phyloP scores from a whole-genome alignment of 164 flowering plant genomes.

The Santalum album region DNA sequence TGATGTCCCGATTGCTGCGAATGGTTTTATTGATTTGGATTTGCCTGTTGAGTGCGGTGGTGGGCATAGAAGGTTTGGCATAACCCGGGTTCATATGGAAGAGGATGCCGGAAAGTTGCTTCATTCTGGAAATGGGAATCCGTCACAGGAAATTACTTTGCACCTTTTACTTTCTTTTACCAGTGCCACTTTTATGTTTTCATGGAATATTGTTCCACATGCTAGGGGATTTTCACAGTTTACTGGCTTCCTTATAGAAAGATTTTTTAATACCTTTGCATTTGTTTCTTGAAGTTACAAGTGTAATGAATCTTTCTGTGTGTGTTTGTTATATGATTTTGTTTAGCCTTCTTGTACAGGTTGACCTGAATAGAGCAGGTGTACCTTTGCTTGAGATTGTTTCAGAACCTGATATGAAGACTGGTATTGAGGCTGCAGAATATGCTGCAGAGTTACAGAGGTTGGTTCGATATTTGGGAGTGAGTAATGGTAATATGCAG shows the following conservation, averaged over 20 bases:
- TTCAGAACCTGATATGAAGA: constrained; percentile 93
- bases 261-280: not conserved
- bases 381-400: constrained; percentile 96
- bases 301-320: not conserved
- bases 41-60: constrained; percentile 91
- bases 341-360: constrained; percentile 33
- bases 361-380: constrained; percentile 94
- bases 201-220: too few species aligned
- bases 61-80: constrained; percentile 82
- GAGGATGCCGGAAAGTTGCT: constrained; percentile 97
- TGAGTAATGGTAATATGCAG: constrained; percentile 94
- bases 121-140: constrained; percentile 53
- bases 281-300: too few species aligned
- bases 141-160: constrained; percentile 46
- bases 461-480: constrained; percentile 79
- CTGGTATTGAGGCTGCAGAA: constrained; percentile 86
- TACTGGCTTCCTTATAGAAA: not conserved
- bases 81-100: constrained; percentile 95
- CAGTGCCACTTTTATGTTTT: not conserved
- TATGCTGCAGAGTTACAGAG: constrained; percentile 91
- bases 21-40: constrained; percentile 73
- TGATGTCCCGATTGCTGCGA: constrained; percentile 72
- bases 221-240: too few species aligned
- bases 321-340: not conserved
- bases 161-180: not conserved